A percentile compares a stretch with the other conserved stretches of the same genome.
These are phyloP conservation scores for Tylopilus cervinicoccineus DNA, from an alignment of 768 basidiomycete genomes.

Conservation along the genomic window DNA sequence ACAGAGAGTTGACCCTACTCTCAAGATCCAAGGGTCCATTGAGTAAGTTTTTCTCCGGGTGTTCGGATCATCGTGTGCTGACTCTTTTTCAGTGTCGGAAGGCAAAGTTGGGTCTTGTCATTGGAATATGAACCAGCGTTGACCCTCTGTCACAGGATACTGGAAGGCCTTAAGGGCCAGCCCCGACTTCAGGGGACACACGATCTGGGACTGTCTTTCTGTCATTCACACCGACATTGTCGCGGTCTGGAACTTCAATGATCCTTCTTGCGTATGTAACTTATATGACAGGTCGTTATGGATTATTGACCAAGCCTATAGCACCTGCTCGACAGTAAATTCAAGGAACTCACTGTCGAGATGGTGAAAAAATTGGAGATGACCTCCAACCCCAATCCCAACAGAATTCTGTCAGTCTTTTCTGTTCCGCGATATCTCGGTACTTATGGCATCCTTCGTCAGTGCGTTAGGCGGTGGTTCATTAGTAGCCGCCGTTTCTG, in stretches of 20 bases:
- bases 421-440: background rate
- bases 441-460: background rate
- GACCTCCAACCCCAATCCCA: background rate
- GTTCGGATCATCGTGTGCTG: background rate
- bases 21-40: background rate
- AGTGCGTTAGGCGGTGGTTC: background rate
- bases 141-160: background rate
- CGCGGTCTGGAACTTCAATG: constrained; percentile 1
- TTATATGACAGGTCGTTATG: no score
- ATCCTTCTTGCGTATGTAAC: background rate
- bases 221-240: background rate
- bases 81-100: background rate
- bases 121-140: background rate
- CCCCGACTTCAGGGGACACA: background rate
- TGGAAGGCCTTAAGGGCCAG: constrained; percentile 1
- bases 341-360: background rate
- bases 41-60: background rate
- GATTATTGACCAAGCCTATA: background rate
- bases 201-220: background rate
- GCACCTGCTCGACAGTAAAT: background rate
- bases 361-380: background rate
- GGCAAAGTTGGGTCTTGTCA: background rate
- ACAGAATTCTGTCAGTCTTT: background rate
- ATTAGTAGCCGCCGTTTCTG: no score
- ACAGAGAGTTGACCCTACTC: background rate